Evolutionary conservation across 352 stramenopile species (phyloP), one percentile per base, ranked within the genome.

Genomic region (Phytophthora pistaciae): DNA sequence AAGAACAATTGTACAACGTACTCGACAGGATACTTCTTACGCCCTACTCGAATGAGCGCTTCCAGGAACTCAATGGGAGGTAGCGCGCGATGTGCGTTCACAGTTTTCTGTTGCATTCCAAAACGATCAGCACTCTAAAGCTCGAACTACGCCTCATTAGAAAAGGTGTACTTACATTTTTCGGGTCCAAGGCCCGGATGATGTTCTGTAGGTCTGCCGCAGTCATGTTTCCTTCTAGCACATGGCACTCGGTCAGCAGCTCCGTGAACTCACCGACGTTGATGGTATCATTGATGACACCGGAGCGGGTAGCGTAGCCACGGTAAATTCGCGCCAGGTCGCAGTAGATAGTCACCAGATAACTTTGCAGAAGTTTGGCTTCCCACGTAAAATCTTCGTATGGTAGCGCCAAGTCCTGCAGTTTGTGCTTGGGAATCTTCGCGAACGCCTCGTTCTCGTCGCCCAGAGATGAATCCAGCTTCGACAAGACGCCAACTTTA

Each of bases 291-390:
- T 79, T 83, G 13, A 64, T 66, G n/a, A 69, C 40, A 33, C 79
- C 66, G 1, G 58, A 63, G 31, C 84, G 84, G 48, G 75, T 86
- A 25, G 84, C 78, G 33, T 91, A 95, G 25, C 82, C 82, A 1
- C 85, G 79, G 52, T 93, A 95, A 57, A 93, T 95, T 6, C 87
- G 83, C 29, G 79, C 85, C 14, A 95, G 76, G 56, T 93, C 87
- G 61, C 84, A 91, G 71, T 90, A 83, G 56, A 91, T 82, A 10
- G 82, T 91, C 31, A 82, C 68, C 18, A 94, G 56, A 54, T 85
- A 93, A 36, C 77, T 91, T 64, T 94, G 87, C 52, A 94, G 74
- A 52, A 94, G 71, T 66, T 94, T 92, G 16, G 70, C 60, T 42
- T 94, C 87, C 87, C 87, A 93, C 11, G 60, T 52, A 57, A 91